A percentile compares a stretch with the other conserved stretches of the same genome.
Conservation (phyloP, 495 filamentous ascomycete species). For the Xylaria palmicola region DNA sequence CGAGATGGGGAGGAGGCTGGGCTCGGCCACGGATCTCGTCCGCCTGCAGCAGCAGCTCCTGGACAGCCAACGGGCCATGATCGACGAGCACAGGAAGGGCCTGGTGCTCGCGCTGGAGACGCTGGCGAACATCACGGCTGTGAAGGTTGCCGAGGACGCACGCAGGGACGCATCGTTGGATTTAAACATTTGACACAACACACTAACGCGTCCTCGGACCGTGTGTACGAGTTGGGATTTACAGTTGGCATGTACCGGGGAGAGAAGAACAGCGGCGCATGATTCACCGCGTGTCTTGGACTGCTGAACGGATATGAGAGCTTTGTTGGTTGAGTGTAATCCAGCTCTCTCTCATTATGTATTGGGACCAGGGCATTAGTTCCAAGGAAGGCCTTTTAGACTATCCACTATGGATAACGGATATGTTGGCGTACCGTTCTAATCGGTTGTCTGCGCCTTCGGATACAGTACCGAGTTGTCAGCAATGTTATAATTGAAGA, state of each 20-base stretch:
- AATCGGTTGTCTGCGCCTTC: not conserved
- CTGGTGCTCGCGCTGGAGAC: slow-evolving; percentile 2
- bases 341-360: no score
- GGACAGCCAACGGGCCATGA: not conserved
- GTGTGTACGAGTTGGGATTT: no score
- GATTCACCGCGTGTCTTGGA: no score
- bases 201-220: not conserved
- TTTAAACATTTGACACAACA: not conserved
- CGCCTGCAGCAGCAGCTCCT: slow-evolving; percentile 8
- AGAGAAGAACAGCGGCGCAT: no score
- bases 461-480: not conserved
- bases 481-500: not conserved
- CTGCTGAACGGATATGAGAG: no score
- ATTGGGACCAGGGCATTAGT: no score
- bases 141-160: not conserved
- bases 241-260: no score
- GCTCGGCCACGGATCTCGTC: not conserved
- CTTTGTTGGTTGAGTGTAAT: no score
- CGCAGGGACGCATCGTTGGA: not conserved
- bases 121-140: slow-evolving; percentile 7
- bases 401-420: not conserved
- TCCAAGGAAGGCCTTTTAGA: no score
- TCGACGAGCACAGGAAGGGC: not conserved
- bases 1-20: slow-evolving; percentile 1
- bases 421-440: not conserved